These are phyloP conservation scores for Tuber indicum DNA, from an alignment of 495 filamentous ascomycete genomes.

Conservation along the genomic window DNA sequence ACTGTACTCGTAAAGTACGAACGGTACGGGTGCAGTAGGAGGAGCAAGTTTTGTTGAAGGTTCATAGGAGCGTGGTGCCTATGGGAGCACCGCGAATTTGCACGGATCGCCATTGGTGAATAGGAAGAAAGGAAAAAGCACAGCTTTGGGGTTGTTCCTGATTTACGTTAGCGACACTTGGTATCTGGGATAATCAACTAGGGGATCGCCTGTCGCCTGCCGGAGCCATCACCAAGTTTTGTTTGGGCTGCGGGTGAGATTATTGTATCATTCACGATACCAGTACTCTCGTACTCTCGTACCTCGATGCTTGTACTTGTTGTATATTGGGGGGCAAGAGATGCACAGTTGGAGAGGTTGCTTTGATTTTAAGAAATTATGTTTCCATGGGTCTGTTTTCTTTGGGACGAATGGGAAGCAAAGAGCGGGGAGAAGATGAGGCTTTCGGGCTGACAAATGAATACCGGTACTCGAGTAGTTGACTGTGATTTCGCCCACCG, in stretches of 20 bases:
- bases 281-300: no score
- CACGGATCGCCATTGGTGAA: neutral
- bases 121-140: conserved; percentile 3
- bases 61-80: neutral
- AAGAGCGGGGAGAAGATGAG: neutral
- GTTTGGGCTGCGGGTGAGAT: neutral
- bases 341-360: conserved; percentile 7
- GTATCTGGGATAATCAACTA: conserved; percentile 13
- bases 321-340: conserved; percentile 1
- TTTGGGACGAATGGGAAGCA: neutral
- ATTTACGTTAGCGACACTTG: conserved; percentile 34
- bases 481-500: neutral
- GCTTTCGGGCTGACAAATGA: neutral
- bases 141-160: conserved; percentile 24
- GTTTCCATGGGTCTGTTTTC: neutral
- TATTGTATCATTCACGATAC: conserved; percentile 6
- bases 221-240: conserved; percentile 11
- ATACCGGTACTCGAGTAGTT: neutral
- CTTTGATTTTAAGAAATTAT: neutral
- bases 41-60: neutral
- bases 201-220: conserved; percentile 15
- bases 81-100: neutral
- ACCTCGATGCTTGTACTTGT: no score
- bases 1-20: no score
- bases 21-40: no score